Percentiles rank a stretch among this genome's conserved stretches.
Evolutionary conservation across 73 alveolate species (phyloP).

Genomic region (Tetrahymena elliotti): DNA sequence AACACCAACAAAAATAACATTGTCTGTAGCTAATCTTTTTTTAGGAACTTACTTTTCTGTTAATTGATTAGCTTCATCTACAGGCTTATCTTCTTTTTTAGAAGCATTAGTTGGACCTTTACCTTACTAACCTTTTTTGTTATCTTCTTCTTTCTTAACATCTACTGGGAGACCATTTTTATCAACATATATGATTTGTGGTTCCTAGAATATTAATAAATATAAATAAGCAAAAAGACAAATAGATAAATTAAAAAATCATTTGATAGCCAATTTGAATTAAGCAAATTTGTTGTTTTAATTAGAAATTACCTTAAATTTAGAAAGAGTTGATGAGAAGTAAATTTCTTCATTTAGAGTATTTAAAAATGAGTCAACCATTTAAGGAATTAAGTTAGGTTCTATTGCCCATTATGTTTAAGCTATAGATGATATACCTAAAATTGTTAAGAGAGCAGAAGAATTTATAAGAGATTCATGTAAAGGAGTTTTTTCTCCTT

Average conservation of each 20-base stretch:
- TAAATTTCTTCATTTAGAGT: conserved; percentile 20
- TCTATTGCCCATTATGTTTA: conserved; percentile 37
- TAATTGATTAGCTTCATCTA: not conserved
- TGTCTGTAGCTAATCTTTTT: conserved; percentile 25
- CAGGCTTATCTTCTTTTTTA: conserved; percentile 7
- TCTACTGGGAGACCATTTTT: conserved; percentile 19
- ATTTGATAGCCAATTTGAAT: too few species aligned
- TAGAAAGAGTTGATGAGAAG: conserved; percentile 2
- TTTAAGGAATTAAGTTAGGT: conserved; percentile 10
- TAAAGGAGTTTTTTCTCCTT: conserved; percentile 41
- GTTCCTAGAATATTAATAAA: not conserved
- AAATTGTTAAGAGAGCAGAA: conserved; percentile 7
- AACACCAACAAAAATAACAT: conserved; percentile 32
- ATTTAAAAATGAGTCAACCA: conserved; percentile 13
- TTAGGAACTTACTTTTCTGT: conserved; percentile 14
- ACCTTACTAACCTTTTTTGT: conserved; percentile 22
- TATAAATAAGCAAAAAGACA: not conserved
- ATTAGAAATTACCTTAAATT: not conserved
- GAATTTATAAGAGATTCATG: conserved; percentile 8
- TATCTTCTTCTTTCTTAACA: not conserved
- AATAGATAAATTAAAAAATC: too few species aligned
- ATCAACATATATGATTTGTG: conserved; percentile 15
- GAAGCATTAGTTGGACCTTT: conserved; percentile 13
- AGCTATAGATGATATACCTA: conserved; percentile 18
- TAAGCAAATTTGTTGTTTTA: not conserved